Base-by-base conservation (phyloP, 768 basidiomycete species). In the Fomitopsis pulvina region DNA sequence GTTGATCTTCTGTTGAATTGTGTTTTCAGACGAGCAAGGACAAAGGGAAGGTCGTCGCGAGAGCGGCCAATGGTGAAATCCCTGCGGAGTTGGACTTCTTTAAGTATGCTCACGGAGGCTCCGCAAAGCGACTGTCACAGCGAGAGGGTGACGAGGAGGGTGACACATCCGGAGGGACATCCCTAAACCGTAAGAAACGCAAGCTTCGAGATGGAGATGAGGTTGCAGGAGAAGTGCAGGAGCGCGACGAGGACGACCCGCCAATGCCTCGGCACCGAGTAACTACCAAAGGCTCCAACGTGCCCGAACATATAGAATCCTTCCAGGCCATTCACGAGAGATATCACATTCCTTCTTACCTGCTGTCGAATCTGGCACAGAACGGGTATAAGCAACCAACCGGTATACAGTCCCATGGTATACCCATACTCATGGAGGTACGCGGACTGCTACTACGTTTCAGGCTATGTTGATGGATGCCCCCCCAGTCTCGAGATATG, bases 11-110 rank as follows among this genome's bases (percentile, higher is more conserved):
- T 52, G 18, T 10, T 26, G 25, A 47, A 5, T 37, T 21, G 22
- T 4, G 3, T n/a, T 46, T 32, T 20, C 37, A 71, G 69, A 64
- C 58, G 50, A 59, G 47, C 25, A 38, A 56, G 52, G 58, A 53
- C 60, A 57, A 62, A 51, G 52, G 52, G 27, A 60, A 54, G 53
- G 49, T 61, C 26, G 53, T 52, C 14, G 50, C 58, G 10, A 61
- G 51, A 47, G 56, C 50, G 1, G 59, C 60, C n/a, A 67, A 68
- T n/a, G 71, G 68, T 8, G 78, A 77, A 50, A 75, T 93, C 40
- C 92, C 87, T 1, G 57, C 72, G 1, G 89, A 87, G 59, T 76
- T 97, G 6, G 92, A 98, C 65, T 94, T 95, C 66, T 98, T 97
- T 71, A 92, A 86, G 59, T 92, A 91, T 53, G 83, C 87, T 2